Base-by-base conservation (phyloP, 192 early-diverging fungal species). In the Backusella psychrophila region DNA sequence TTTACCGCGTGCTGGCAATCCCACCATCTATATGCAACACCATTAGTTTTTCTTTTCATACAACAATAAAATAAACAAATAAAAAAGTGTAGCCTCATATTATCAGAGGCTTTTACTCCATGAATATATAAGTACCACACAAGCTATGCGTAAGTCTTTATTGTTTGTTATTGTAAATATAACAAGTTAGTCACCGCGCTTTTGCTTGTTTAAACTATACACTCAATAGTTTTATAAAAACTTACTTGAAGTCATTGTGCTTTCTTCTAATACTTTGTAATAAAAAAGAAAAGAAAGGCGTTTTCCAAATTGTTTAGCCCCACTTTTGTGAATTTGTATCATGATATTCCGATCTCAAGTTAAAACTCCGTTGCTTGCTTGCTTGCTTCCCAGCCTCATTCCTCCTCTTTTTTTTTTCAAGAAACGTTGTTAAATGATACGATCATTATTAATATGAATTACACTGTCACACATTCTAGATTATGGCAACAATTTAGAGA, bases 1-100 rank as follows among this genome's bases (percentile, higher is more conserved):
- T 83, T 99, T 99, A 41, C 98, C 98, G 15, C 96, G 87, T 42
- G 97, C 97, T 26, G 95, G 94, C 74, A 96, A 81, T 39, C 94
- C 95, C 31, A 97, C 95, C 93, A 95, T 97, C 89, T 94, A 89
- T 73, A 67, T 69, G 34, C 31, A 38, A 83, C 56, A 63, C 21
- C 56, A 63, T 63, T 63, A 63, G 56, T 29, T 63, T 63, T 63
- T 29, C 12, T 63, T 63, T 63, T 29, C 38, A 26, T 39, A 81
- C 6, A 21, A 36, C 21, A 12, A 35, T 65, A 29, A 29, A 41
- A 77, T 71, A 42, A 65, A 77, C 3, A 36, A 35, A 69, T 69
- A 29, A 21, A 34, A 41, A 15, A 44, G 36, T 49, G 44, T 49
- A n/a, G 14, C 8, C n/a, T 9, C 23, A 23, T n/a, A 52, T 42